These are phyloP conservation scores for Miscanthus lutarioriparius DNA, from an alignment of 176 grass and related monocot genomes.

Conservation along the genomic window DNA sequence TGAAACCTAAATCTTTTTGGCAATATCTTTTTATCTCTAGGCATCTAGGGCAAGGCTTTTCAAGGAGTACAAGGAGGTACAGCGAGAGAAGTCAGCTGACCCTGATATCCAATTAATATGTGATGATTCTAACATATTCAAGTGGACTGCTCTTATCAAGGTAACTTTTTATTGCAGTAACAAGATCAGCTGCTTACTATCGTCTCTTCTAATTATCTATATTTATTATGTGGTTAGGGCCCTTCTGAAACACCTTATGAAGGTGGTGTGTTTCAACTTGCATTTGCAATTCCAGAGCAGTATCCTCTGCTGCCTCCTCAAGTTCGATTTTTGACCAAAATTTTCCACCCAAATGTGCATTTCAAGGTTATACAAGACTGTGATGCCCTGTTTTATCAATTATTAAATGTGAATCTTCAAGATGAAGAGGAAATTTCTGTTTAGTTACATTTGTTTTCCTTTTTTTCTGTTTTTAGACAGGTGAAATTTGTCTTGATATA, in stretches of 20 bases:
- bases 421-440: neutral
- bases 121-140: slow-evolving; percentile 97
- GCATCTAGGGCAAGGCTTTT: slow-evolving; percentile 95
- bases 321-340: slow-evolving; percentile 98
- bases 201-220: slow-evolving; percentile 2
- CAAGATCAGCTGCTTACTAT: slow-evolving; percentile 12
- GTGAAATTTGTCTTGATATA: slow-evolving; percentile 99
- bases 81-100: slow-evolving; percentile 85
- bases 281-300: slow-evolving; percentile 92
- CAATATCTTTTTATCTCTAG: slow-evolving; percentile 39
- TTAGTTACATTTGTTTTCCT: slow-evolving; percentile 15
- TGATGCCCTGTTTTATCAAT: neutral
- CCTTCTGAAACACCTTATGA: slow-evolving; percentile 96
- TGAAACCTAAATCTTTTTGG: slow-evolving; percentile 8
- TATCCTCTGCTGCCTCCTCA: slow-evolving; percentile 98
- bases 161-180: slow-evolving; percentile 31
- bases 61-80: slow-evolving; percentile 96
- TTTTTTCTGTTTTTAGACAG: slow-evolving; percentile 57
- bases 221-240: slow-evolving; percentile 50
- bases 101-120: slow-evolving; percentile 97
- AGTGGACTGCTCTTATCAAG: slow-evolving; percentile 98
- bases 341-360: slow-evolving; percentile 99
- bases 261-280: slow-evolving; percentile 93
- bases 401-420: neutral
- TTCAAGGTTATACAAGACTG: slow-evolving; percentile 67